Percentiles rank a stretch among this genome's conserved stretches.
Evolutionary conservation across 2,329 filamentous ascomycete genomes (phyloP).

Genomic region (Plectosphaerella cucumerina): DNA sequence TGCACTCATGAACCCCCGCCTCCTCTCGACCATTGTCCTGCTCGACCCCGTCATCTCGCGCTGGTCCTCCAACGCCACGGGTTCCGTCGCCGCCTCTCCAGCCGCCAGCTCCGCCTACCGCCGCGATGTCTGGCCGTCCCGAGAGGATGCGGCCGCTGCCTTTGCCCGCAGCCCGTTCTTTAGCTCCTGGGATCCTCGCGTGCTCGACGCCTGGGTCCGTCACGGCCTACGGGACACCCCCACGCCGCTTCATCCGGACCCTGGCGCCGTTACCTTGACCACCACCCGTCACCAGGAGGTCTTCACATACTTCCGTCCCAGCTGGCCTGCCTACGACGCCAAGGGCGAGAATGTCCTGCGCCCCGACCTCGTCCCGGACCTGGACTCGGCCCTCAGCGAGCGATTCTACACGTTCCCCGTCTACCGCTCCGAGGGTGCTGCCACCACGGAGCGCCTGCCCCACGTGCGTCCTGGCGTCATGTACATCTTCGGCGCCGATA

Average conservation of each 20-base stretch:
- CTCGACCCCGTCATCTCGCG: slow-evolving; percentile 77
- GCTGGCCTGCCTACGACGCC: slow-evolving; percentile 39
- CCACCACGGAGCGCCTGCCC: slow-evolving; percentile 53
- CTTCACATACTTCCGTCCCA: slow-evolving; percentile 67
- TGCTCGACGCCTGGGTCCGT: slow-evolving; percentile 68
- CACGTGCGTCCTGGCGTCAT: slow-evolving; percentile 60
- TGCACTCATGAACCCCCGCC: slow-evolving; percentile 72
- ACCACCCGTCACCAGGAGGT: slow-evolving; percentile 90
- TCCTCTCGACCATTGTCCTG: slow-evolving; percentile 70
- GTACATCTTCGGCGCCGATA: slow-evolving; percentile 64
- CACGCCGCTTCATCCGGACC: slow-evolving; percentile 51
- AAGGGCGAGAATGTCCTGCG: slow-evolving; percentile 33
- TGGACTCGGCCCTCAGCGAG: slow-evolving; percentile 32
- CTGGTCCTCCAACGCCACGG: slow-evolving; percentile 33
- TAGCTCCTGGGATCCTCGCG: slow-evolving; percentile 73
- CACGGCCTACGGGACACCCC: slow-evolving; percentile 74
- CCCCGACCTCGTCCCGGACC: slow-evolving; percentile 38
- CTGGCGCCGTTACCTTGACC: slow-evolving; percentile 58
- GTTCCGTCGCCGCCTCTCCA: slow-evolving; percentile 28
- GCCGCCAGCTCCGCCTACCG: slow-evolving; percentile 64
- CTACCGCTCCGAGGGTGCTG: slow-evolving; percentile 62
- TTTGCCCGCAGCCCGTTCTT: slow-evolving; percentile 75
- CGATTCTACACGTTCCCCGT: slow-evolving; percentile 45
- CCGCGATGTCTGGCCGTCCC: slow-evolving; percentile 78
- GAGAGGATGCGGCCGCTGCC: slow-evolving; percentile 59